Conservation (phyloP, 2,329 filamentous ascomycete genomes). For the Exophiala viscosa region DNA sequence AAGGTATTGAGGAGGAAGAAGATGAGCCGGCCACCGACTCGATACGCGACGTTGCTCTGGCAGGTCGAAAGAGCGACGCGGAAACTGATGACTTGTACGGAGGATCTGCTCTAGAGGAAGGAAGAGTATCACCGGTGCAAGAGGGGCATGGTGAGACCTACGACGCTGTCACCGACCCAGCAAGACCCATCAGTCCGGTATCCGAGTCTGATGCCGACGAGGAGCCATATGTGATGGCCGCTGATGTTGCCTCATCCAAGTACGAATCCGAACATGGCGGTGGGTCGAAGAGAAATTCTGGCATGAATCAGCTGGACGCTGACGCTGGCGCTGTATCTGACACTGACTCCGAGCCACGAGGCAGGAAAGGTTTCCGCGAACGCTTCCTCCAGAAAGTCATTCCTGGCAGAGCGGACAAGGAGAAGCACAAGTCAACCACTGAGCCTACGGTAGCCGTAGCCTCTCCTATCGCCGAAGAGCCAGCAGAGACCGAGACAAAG, state of each 20-base stretch:
- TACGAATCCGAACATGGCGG: conserved; percentile 16
- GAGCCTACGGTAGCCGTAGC: background rate
- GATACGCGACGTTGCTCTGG: conserved; percentile 29
- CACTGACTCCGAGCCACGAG: conserved; percentile 21
- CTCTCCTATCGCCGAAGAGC: conserved; percentile 6
- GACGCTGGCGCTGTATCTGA: conserved; percentile 9
- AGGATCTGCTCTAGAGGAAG: conserved; percentile 10
- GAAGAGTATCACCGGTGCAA: conserved; percentile 15
- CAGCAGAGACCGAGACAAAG: background rate
- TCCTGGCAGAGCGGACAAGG: conserved; percentile 17
- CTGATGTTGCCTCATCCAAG: conserved; percentile 21
- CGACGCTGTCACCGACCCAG: conserved; percentile 3
- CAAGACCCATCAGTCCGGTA: conserved; percentile 27
- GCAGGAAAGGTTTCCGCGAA: conserved; percentile 23
- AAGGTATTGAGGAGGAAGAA: conserved; percentile 5
- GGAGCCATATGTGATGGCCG: conserved; percentile 22
- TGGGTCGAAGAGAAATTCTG: conserved; percentile 18
- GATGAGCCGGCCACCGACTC: conserved; percentile 21
- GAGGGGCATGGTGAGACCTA: conserved; percentile 6
- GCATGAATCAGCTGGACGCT: conserved; percentile 6
- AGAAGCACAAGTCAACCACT: conserved; percentile 11
- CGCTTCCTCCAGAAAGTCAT: conserved; percentile 24
- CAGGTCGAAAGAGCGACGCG: conserved; percentile 20
- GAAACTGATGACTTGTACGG: conserved; percentile 29
- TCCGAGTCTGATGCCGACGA: conserved; percentile 17